These are phyloP conservation scores for Solanum piurae DNA, from an alignment of 257 asterid genomes.

Conservation along the genomic window DNA sequence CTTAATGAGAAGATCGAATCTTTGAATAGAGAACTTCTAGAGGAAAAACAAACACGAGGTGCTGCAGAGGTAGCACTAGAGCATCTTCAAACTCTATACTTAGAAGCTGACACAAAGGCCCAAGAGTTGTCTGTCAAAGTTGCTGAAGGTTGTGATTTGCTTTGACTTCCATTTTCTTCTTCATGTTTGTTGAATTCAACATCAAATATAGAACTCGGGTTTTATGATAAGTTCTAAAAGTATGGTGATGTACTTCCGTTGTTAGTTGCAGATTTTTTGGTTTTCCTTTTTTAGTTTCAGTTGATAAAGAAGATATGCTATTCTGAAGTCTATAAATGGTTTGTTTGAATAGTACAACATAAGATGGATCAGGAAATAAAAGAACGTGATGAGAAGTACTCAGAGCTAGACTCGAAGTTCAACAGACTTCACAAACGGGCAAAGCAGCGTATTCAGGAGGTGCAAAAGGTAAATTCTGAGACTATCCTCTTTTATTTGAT, in stretches of 20 bases:
- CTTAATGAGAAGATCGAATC: slow-evolving; percentile 53
- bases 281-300: slow-evolving; percentile 1
- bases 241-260: not conserved
- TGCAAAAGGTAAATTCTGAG: slow-evolving; percentile 65
- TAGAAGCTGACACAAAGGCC: slow-evolving; percentile 69
- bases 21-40: slow-evolving; percentile 55
- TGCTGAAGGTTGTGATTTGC: slow-evolving; percentile 72
- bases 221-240: not conserved
- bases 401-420: slow-evolving; percentile 86
- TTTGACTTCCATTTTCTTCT: not conserved
- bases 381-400: slow-evolving; percentile 81
- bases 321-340: slow-evolving; percentile 23
- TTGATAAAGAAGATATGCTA: slow-evolving; percentile 2
- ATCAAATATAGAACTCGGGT: not conserved
- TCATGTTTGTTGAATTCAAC: not conserved
- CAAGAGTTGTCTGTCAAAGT: slow-evolving; percentile 68
- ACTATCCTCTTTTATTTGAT: not conserved
- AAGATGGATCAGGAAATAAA: slow-evolving; percentile 84
- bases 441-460: slow-evolving; percentile 97
- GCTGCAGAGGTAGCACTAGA: slow-evolving; percentile 93
- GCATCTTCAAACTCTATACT: slow-evolving; percentile 61
- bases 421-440: slow-evolving; percentile 98
- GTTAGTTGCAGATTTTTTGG: not conserved
- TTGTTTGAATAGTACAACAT: slow-evolving; percentile 61
- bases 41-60: slow-evolving; percentile 71